A percentile compares a stretch with the other conserved stretches of the same genome.
phyloP scores from a whole-genome alignment of 2,329 filamentous ascomycete genomes.

The Coniella lustricola region DNA sequence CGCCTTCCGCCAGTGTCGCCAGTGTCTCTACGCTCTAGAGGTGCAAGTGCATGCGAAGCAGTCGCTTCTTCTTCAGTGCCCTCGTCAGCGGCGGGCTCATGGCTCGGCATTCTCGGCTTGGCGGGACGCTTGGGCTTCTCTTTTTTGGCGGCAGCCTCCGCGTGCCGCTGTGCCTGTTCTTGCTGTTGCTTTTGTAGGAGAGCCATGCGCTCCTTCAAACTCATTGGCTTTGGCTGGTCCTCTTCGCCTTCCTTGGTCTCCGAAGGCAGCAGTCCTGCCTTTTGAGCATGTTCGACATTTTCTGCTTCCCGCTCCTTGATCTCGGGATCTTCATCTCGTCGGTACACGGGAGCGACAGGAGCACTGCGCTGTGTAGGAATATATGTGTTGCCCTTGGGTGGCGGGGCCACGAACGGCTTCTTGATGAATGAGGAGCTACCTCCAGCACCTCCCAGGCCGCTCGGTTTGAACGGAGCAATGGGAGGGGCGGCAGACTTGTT shows the following conservation, averaged over 20 bases:
- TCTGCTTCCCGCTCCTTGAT: constrained; percentile 60
- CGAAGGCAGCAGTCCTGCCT: constrained; percentile 50
- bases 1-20: constrained; percentile 40
- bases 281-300: constrained; percentile 59
- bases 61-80: constrained; percentile 26
- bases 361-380: constrained; percentile 68
- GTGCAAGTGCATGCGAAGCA: constrained; percentile 24
- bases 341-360: constrained; percentile 69
- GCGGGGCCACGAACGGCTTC: constrained; percentile 93
- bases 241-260: constrained; percentile 51
- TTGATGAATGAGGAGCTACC: constrained; percentile 71
- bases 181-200: constrained; percentile 88
- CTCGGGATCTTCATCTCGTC: constrained; percentile 79
- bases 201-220: constrained; percentile 91
- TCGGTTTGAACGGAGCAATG: constrained; percentile 82
- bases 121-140: constrained; percentile 79
- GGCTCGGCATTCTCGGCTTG: constrained; percentile 47
- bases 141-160: constrained; percentile 70
- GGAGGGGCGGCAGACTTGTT: constrained; percentile 84
- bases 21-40: constrained; percentile 39
- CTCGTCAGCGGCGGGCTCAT: constrained; percentile 26
- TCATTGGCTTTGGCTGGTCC: constrained; percentile 84
- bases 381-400: constrained; percentile 86
- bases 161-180: constrained; percentile 78
- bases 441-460: constrained; percentile 42